Percentiles rank a stretch among this genome's conserved stretches.
Conservation (phyloP, 2,329 filamentous ascomycete genomes). For the Pseudogymnoascus sp. region DNA sequence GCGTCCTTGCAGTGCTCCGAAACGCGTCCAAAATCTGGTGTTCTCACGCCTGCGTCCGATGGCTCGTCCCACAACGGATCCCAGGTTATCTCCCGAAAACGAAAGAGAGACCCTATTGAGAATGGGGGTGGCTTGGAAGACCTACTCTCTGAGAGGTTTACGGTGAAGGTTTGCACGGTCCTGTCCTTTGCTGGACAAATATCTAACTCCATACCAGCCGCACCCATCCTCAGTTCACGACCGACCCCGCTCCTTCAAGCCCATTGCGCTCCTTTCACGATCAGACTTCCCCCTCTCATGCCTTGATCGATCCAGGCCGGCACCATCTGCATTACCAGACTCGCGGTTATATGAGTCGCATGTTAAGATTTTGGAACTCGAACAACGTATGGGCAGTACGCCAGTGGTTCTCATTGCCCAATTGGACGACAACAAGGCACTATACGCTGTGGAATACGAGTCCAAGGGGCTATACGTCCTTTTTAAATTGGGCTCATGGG, state of each 20-base stretch:
- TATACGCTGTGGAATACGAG: slow-evolving; percentile 62
- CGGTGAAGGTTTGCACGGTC: slow-evolving; percentile 26
- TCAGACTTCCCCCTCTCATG: slow-evolving; percentile 52
- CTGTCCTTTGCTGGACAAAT: slow-evolving; percentile 14
- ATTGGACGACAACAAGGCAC: slow-evolving; percentile 44
- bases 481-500: slow-evolving; percentile 61
- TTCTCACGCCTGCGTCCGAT: slow-evolving; percentile 27
- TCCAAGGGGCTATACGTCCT: slow-evolving; percentile 54
- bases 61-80: slow-evolving; percentile 18
- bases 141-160: slow-evolving; percentile 28
- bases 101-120: slow-evolving; percentile 24
- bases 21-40: slow-evolving; percentile 23
- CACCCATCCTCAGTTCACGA: slow-evolving; percentile 46
- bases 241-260: slow-evolving; percentile 49
- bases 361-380: slow-evolving; percentile 56
- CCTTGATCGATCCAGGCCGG: slow-evolving; percentile 44
- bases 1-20: slow-evolving; percentile 19
- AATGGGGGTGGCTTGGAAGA: slow-evolving; percentile 25
- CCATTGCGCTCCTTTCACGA: slow-evolving; percentile 56
- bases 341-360: slow-evolving; percentile 54
- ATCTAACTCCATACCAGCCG: slow-evolving; percentile 35
- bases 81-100: slow-evolving; percentile 23
- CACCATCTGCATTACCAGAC: slow-evolving; percentile 42
- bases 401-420: slow-evolving; percentile 55
- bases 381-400: slow-evolving; percentile 48